Conservation (phyloP, 495 filamentous ascomycete species). For the Niebla homalea region DNA sequence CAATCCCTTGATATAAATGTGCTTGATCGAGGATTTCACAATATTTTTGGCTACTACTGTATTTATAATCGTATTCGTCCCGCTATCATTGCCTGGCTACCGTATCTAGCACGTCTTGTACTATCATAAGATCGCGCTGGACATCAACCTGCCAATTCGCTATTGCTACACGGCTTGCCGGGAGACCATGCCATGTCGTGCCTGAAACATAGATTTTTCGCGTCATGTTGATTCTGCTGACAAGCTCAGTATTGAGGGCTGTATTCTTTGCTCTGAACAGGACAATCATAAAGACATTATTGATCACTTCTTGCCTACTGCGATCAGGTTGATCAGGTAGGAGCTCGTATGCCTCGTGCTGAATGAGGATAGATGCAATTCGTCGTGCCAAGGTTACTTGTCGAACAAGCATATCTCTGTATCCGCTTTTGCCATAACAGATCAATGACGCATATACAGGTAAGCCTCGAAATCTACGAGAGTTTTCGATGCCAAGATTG, state of each 20-base stretch:
- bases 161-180: conserved; percentile 69
- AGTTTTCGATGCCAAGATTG: conserved; percentile 86
- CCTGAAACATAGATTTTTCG: conserved; percentile 72
- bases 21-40: background rate
- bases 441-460: conserved; percentile 73
- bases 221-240: conserved; percentile 57
- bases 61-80: background rate
- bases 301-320: conserved; percentile 21
- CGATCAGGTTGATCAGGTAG: conserved; percentile 37
- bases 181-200: conserved; percentile 57
- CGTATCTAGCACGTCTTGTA: conserved; percentile 33
- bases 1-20: background rate
- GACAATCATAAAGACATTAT: conserved; percentile 58
- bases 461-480: conserved; percentile 74
- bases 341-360: conserved; percentile 47
- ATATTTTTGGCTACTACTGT: background rate
- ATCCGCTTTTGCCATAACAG: conserved; percentile 61
- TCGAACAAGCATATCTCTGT: conserved; percentile 54
- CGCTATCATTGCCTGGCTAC: conserved; percentile 3
- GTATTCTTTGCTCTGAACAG: conserved; percentile 66
- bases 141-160: conserved; percentile 64
- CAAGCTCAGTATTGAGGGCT: conserved; percentile 48
- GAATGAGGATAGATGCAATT: conserved; percentile 48
- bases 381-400: conserved; percentile 58
- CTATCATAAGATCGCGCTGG: conserved; percentile 38